Base-by-base conservation (phyloP, 2,329 filamentous ascomycete species). In the Aspergillus sp. region DNA sequence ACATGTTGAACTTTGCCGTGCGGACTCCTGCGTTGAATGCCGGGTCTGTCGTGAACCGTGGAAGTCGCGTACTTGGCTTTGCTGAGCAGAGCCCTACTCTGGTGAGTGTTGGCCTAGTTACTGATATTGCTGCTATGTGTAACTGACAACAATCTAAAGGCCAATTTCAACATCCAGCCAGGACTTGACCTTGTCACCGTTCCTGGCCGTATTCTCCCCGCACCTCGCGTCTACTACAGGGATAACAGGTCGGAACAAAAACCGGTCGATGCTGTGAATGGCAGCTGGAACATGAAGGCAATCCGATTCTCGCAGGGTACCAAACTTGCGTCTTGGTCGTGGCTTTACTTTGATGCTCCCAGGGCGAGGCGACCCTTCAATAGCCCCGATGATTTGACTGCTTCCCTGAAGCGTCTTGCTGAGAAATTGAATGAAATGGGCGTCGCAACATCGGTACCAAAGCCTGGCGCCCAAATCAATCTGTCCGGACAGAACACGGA, bases 1-100 rank as follows among this genome's bases (percentile, higher is more conserved):
- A 70, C 0, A 90, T 93, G 87, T 81, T 91, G 41, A 69, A 69
- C 0, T 88, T 88, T 61, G 85, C 88, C 1, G 87, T 85, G 48
- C 78, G 85, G 3, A 70, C 70, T 0, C 87, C 88, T 0, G 74
- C 75, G 1, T 70, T 76, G 5, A 94, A 91, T 54, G 86, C 83
- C 0, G 61, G 74, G 1, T 85, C 83, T 0, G 85, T 93, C 56
- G 74, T 77, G 1, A 74, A 64, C 0, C 74, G 76, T 7, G 85
- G 80, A n/a, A 54, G 58, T 2, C 49, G 70, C 15, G 69, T 81
- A 4, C 72, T 91, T 19, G 77, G 78, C 2, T 72, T 88, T 39
- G 63, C 61, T 1, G 58, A 68, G 2, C 20, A 51, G 2, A 74
- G 73, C 35, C 52, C 67, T 0, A 71, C 77, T n/a, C 64, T 79